These are phyloP conservation scores for Hippophae rhamnoides DNA, from an alignment of 306 rosid species.

Conservation along the genomic window DNA sequence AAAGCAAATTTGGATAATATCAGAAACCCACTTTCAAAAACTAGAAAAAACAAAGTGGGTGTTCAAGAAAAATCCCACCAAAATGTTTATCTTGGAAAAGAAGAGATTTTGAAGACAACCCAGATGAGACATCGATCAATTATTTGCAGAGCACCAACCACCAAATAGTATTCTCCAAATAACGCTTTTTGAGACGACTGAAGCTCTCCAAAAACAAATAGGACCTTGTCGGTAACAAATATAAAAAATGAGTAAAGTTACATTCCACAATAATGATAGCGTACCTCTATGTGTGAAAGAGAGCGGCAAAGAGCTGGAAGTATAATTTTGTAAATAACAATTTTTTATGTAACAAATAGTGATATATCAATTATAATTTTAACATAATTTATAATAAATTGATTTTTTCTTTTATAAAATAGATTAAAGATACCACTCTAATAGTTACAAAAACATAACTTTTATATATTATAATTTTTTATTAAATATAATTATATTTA, in stretches of 20 bases:
- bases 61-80: background rate
- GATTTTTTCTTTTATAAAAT: too few species aligned
- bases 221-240: constrained; percentile 29
- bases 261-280: constrained; percentile 26
- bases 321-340: background rate
- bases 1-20: constrained; percentile 17
- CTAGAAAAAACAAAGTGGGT: constrained; percentile 2
- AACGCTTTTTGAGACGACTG: constrained; percentile 13
- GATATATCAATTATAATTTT: too few species aligned
- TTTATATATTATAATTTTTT: too few species aligned
- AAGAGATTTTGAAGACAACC: constrained; percentile 1
- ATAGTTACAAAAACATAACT: too few species aligned
- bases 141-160: constrained; percentile 10
- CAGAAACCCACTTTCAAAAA: constrained; percentile 11
- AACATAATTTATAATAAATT: too few species aligned
- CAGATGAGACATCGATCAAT: constrained; percentile 1
- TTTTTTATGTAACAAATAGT: too few species aligned
- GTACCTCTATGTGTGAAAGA: constrained; percentile 18
- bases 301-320: constrained; percentile 18
- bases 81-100: constrained; percentile 3
- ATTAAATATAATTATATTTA: too few species aligned
- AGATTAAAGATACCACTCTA: too few species aligned
- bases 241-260: constrained; percentile 28
- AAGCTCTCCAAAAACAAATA: constrained; percentile 26
- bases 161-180: constrained; percentile 16